Percentiles rank a stretch among this genome's conserved stretches.
Evolutionary conservation across 305 asterid species (phyloP).

Genomic region (Fraxinus velutina): DNA sequence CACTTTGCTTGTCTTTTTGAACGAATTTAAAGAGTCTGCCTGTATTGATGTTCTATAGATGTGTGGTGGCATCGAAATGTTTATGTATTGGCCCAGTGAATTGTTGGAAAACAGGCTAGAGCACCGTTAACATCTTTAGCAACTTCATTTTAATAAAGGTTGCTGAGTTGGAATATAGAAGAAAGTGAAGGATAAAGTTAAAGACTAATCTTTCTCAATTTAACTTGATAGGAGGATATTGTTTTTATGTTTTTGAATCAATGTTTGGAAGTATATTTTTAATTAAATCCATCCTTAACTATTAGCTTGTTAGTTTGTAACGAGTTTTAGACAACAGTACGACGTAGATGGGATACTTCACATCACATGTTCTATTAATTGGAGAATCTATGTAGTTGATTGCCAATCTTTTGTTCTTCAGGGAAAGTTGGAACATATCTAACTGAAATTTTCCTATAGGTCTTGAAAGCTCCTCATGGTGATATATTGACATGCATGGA

Average conservation of each 20-base stretch:
- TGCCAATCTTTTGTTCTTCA: neutral
- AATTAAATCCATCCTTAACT: neutral
- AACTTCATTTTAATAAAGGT: neutral
- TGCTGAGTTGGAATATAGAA: neutral
- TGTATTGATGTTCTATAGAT: neutral
- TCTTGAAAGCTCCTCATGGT: constrained; percentile 85
- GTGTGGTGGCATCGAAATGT: neutral
- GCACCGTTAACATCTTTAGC: neutral
- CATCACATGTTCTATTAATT: neutral
- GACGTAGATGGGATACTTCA: neutral
- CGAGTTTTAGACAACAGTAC: neutral
- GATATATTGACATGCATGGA: constrained; percentile 86
- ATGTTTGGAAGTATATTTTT: neutral
- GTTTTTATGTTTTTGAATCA: neutral
- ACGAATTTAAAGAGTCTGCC: neutral
- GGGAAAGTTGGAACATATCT: neutral
- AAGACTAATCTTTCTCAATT: neutral
- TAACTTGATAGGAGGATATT: neutral
- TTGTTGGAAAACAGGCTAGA: neutral
- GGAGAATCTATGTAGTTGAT: neutral
- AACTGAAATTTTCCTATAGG: constrained; percentile 42
- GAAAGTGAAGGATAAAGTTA: neutral
- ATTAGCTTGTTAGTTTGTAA: constrained; percentile 1
- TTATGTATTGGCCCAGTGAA: neutral
- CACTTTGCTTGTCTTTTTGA: neutral